Percentiles rank a stretch among this genome's conserved stretches.
phyloP scores from a whole-genome alignment of 306 rosid genomes.

The Prinsepia uniflora region DNA sequence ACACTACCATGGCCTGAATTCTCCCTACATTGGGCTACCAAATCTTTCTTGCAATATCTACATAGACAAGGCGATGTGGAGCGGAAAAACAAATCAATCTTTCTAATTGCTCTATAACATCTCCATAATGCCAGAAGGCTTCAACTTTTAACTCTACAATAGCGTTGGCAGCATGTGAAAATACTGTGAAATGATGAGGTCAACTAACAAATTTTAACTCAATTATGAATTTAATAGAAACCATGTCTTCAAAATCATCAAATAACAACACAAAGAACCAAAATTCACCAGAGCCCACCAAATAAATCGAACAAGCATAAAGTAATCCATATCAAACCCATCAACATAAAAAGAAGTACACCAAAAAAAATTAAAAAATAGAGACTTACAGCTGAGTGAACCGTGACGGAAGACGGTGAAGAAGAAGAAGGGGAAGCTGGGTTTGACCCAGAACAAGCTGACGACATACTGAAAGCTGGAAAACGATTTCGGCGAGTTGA shows the following conservation, averaged over 20 bases:
- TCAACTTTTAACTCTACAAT: background rate
- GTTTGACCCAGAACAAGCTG: constrained; percentile 40
- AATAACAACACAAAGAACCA: background rate
- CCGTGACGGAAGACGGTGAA: constrained; percentile 21
- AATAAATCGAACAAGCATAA: background rate
- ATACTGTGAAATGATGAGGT: background rate
- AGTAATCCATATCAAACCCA: constrained; percentile 8
- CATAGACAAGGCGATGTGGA: background rate
- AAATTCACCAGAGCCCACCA: background rate
- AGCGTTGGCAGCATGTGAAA: background rate
- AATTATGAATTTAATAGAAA: background rate
- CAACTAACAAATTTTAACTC: background rate
- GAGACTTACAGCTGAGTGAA: constrained; percentile 43
- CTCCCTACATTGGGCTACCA: background rate
- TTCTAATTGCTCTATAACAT: background rate
- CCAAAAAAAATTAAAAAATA: background rate
- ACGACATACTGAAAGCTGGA: constrained; percentile 36
- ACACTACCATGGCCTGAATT: background rate
- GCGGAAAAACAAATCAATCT: background rate
- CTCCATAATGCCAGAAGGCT: background rate
- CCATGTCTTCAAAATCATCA: no score
- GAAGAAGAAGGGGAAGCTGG: constrained; percentile 31
- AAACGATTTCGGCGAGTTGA: constrained; percentile 35
- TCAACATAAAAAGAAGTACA: background rate
- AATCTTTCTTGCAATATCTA: background rate